These are phyloP conservation scores for Thecamonas trahens DNA, from an alignment of 78 protist genomes.

Conservation along the genomic window DNA sequence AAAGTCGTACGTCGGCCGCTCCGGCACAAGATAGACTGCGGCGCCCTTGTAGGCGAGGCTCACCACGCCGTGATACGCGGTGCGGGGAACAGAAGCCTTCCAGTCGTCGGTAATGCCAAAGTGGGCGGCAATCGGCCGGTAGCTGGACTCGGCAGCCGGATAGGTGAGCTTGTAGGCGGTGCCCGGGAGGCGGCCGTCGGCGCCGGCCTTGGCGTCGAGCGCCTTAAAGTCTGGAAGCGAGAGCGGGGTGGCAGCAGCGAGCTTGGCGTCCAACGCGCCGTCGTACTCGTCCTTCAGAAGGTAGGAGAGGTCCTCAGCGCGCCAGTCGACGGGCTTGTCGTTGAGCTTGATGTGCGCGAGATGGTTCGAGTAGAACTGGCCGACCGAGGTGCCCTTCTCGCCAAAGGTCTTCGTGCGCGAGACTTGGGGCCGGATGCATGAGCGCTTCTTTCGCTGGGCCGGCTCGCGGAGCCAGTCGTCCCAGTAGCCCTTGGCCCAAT, in stretches of 20 bases:
- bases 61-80: constrained; percentile 67
- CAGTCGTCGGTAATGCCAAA: constrained; percentile 59
- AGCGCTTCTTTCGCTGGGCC: constrained; percentile 26
- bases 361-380: constrained; percentile 33
- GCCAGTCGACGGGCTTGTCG: background rate
- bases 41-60: background rate
- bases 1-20: background rate
- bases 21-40: background rate
- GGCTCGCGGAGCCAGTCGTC: constrained; percentile 84
- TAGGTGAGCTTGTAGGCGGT: background rate
- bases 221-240: constrained; percentile 17
- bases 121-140: background rate
- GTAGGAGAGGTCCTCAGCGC: background rate
- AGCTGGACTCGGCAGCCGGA: background rate
- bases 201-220: background rate
- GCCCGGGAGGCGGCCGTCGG: background rate
- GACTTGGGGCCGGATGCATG: constrained; percentile 73
- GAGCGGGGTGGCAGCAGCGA: constrained; percentile 15
- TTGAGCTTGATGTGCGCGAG: constrained; percentile 37
- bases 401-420: constrained; percentile 70
- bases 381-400: constrained; percentile 45
- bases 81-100: constrained; percentile 66
- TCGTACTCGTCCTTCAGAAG: constrained; percentile 29
- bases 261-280: background rate
- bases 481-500: constrained; percentile 82